Conservation (phyloP, 176 grass and related monocot species). For the Avena eriantha region DNA sequence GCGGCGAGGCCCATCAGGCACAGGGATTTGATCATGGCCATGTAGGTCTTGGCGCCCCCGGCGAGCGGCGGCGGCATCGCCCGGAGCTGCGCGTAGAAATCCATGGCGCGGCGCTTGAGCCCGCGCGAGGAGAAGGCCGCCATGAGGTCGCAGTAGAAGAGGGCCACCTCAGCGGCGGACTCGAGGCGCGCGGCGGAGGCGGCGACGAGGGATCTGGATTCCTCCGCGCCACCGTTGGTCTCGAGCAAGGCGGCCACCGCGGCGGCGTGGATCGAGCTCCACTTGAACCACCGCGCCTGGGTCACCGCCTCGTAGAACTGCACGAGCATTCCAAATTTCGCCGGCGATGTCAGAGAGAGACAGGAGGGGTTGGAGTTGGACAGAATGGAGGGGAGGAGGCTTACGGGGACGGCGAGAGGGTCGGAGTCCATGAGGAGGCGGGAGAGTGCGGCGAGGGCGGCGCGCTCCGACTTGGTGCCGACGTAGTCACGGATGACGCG, state of each 20-base stretch:
- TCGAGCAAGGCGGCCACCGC: constrained; percentile 61
- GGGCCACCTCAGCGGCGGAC: constrained; percentile 38
- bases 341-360: not conserved
- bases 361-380: not conserved
- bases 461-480: constrained; percentile 71
- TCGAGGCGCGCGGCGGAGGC: constrained; percentile 58
- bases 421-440: constrained; percentile 74
- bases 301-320: constrained; percentile 79
- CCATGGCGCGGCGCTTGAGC: constrained; percentile 46
- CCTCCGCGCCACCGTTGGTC: constrained; percentile 41
- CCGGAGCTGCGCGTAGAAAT: constrained; percentile 57
- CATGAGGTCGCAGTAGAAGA: constrained; percentile 89
- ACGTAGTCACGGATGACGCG: constrained; percentile 79
- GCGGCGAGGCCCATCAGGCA: constrained; percentile 64
- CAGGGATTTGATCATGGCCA: constrained; percentile 70
- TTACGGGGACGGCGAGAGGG: constrained; percentile 70
- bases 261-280: constrained; percentile 74
- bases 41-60: constrained; percentile 44
- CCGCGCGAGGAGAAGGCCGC: constrained; percentile 71
- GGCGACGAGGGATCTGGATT: constrained; percentile 60
- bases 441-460: constrained; percentile 76
- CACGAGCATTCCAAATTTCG: not conserved
- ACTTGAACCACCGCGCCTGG: constrained; percentile 76
- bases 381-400: not conserved
- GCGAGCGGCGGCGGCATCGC: constrained; percentile 47